Evolutionary conservation across 352 stramenopile species (phyloP).

Genomic region (Phytophthora megakarya): DNA sequence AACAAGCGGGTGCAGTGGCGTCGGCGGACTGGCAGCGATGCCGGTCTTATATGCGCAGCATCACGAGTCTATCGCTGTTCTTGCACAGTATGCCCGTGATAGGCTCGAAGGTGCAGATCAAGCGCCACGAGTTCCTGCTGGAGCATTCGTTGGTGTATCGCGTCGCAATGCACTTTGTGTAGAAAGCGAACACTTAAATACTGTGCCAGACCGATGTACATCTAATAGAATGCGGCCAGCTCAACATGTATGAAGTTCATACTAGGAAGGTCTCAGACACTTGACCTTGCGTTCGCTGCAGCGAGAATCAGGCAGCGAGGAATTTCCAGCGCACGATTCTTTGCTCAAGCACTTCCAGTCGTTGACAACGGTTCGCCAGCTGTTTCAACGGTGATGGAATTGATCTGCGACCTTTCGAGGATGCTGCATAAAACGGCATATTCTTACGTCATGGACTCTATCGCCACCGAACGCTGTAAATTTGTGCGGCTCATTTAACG

Average conservation of each 20-base stretch:
- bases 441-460: constrained; percentile 22
- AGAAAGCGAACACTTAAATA: constrained; percentile 13
- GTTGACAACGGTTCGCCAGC: constrained; percentile 12
- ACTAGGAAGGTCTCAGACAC: constrained; percentile 5
- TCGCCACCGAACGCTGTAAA: constrained; percentile 14
- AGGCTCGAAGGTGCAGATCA: constrained; percentile 70
- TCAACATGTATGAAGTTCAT: neutral
- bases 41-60: constrained; percentile 72
- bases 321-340: no score
- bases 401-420: constrained; percentile 22
- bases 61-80: constrained; percentile 86
- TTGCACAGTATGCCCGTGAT: constrained; percentile 70
- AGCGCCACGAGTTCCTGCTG: constrained; percentile 79
- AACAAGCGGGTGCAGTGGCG: constrained; percentile 55
- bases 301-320: no score
- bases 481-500: neutral
- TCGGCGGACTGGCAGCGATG: constrained; percentile 80
- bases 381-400: constrained; percentile 16
- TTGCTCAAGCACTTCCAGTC: no score
- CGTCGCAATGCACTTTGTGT: constrained; percentile 82
- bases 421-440: constrained; percentile 1
- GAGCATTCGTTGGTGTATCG: constrained; percentile 85
- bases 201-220: constrained; percentile 4
- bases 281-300: no score
- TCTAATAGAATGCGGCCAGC: constrained; percentile 11